Percentiles rank a stretch among this genome's conserved stretches.
Evolutionary conservation across 345 rosid genomes (phyloP).

Genomic region (Microcos paniculata): DNA sequence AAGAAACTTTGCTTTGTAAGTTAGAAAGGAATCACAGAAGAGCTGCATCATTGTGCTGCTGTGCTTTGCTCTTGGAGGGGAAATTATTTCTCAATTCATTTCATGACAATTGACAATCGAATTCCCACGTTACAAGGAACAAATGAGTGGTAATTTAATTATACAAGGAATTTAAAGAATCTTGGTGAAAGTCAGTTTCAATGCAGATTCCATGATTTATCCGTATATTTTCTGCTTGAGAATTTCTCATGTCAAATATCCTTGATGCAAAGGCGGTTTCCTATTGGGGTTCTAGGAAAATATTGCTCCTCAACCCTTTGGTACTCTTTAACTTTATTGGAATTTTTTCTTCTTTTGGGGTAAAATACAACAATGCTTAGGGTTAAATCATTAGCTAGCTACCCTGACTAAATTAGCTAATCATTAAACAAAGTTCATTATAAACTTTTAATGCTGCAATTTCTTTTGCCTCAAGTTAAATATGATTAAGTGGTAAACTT

Average conservation of each 20-base stretch:
- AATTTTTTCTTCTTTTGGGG: too few species aligned
- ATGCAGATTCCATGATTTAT: not conserved
- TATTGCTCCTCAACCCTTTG: too few species aligned
- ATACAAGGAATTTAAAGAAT: not conserved
- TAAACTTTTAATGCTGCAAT: too few species aligned
- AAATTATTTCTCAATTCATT: not conserved
- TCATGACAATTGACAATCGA: not conserved
- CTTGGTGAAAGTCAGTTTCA: not conserved
- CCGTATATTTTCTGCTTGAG: not conserved
- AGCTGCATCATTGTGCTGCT: not conserved
- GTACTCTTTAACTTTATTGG: too few species aligned
- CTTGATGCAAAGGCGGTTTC: not conserved
- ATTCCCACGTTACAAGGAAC: not conserved
- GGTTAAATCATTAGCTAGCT: too few species aligned
- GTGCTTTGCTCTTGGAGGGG: not conserved
- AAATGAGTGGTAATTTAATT: not conserved
- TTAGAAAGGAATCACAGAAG: not conserved
- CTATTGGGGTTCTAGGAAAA: too few species aligned
- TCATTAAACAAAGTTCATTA: too few species aligned
- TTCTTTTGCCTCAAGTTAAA: too few species aligned
- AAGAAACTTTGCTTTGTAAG: not conserved
- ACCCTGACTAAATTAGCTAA: too few species aligned
- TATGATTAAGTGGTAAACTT: too few species aligned
- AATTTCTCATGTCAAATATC: not conserved
- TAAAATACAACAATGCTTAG: too few species aligned